These are phyloP conservation scores for Carex scoparia DNA, from an alignment of 176 grass and related monocot species.

Conservation along the genomic window DNA sequence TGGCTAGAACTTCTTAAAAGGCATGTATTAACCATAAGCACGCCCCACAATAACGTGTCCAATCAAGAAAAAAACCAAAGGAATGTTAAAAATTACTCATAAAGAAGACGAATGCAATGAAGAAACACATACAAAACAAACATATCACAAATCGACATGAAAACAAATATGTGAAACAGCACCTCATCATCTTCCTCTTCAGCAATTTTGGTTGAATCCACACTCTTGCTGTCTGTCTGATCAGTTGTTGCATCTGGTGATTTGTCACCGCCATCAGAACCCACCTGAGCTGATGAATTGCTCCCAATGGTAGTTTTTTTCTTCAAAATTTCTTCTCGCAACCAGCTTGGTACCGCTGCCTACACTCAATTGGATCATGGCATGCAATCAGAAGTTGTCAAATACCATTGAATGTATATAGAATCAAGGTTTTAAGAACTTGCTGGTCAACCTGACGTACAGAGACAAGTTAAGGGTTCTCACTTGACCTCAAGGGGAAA, in stretches of 20 bases:
- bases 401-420: neutral
- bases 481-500: neutral
- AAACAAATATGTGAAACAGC: slow-evolving; percentile 31
- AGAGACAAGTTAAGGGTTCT: neutral
- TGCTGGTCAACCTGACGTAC: neutral
- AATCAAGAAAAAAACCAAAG: slow-evolving; percentile 13
- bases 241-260: slow-evolving; percentile 40
- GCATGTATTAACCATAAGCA: neutral
- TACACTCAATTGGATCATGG: slow-evolving; percentile 30
- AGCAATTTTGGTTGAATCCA: slow-evolving; percentile 58
- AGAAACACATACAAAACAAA: neutral
- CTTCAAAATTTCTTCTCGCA: slow-evolving; percentile 96
- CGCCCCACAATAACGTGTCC: neutral
- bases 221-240: slow-evolving; percentile 53
- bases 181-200: slow-evolving; percentile 79
- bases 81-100: neutral
- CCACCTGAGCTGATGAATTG: slow-evolving; percentile 34
- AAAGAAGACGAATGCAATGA: neutral
- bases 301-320: slow-evolving; percentile 49
- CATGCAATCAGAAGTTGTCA: slow-evolving; percentile 24
- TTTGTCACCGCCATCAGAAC: slow-evolving; percentile 49
- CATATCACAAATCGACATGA: neutral
- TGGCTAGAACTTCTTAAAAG: neutral
- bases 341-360: slow-evolving; percentile 92
- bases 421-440: neutral